A percentile compares a stretch with the other conserved stretches of the same genome.
Evolutionary conservation across 1,284 basidiomycete genomes (phyloP).

Genomic region (Puccinia triticina): DNA sequence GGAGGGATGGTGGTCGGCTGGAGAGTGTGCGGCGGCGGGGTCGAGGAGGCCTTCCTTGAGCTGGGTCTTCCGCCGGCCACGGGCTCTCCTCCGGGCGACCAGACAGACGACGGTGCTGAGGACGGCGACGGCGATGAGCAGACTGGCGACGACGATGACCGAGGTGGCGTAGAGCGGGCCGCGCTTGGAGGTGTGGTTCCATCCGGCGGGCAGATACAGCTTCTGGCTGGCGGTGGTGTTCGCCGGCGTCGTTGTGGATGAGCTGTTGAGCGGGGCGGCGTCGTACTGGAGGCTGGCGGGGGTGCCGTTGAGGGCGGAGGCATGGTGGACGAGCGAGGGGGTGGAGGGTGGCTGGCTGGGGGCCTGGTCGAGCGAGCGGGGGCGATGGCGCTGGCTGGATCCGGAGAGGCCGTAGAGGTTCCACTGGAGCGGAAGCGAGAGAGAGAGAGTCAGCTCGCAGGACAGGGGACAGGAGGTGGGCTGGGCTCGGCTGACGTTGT

Average conservation of each 20-base stretch:
- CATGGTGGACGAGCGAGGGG: conserved; percentile 26
- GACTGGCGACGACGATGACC: conserved; percentile 42
- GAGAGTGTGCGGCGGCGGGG: too few species aligned
- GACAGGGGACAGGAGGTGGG: too few species aligned
- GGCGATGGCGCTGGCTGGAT: conserved; percentile 34
- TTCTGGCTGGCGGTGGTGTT: conserved; percentile 8
- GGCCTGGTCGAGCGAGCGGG: conserved; percentile 14
- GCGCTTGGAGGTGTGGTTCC: conserved; percentile 48
- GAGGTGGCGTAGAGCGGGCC: conserved; percentile 45
- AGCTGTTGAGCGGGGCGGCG: not conserved
- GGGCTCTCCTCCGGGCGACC: conserved; percentile 12
- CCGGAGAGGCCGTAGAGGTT: conserved; percentile 44
- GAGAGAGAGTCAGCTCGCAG: too few species aligned
- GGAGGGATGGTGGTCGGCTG: not conserved
- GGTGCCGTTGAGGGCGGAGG: not conserved
- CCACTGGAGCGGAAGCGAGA: too few species aligned
- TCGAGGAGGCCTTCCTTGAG: not conserved
- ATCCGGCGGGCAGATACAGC: conserved; percentile 51
- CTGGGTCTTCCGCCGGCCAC: not conserved
- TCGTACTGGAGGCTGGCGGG: conserved; percentile 10
- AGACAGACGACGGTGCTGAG: conserved; percentile 27
- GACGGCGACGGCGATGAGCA: conserved; percentile 37
- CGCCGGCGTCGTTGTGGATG: conserved; percentile 15
- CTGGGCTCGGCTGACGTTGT: conserved; percentile 44
- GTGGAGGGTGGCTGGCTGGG: not conserved